phyloP scores from a whole-genome alignment of 495 filamentous ascomycete genomes.

The Glutinoglossum americanum region DNA sequence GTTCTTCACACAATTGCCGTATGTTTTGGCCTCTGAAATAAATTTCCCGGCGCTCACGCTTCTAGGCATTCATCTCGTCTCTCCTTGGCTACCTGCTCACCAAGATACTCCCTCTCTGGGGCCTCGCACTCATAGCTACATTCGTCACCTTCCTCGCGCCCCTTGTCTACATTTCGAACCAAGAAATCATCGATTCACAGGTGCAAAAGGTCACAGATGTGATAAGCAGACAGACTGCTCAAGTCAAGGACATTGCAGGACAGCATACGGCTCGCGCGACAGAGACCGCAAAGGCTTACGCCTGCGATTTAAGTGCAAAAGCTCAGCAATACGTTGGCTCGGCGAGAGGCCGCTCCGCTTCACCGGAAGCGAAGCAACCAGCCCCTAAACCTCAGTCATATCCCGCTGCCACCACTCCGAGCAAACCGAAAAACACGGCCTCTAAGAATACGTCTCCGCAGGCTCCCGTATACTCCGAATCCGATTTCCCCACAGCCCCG shows the following conservation, averaged over 20 bases:
- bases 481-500: constrained; percentile 11
- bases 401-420: background rate
- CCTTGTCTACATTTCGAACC: constrained; percentile 78
- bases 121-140: constrained; percentile 56
- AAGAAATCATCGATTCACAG: constrained; percentile 78
- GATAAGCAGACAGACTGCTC: constrained; percentile 58
- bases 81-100: constrained; percentile 84
- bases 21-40: constrained; percentile 21
- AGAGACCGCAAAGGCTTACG: constrained; percentile 55
- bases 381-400: background rate
- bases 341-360: constrained; percentile 28
- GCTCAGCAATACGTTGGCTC: constrained; percentile 50
- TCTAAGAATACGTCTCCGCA: background rate
- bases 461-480: background rate
- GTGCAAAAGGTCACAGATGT: constrained; percentile 47
- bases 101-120: constrained; percentile 88
- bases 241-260: constrained; percentile 56
- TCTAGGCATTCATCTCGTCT: constrained; percentile 52
- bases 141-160: constrained; percentile 67
- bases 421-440: constrained; percentile 2
- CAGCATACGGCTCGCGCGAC: constrained; percentile 63
- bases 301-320: constrained; percentile 67
- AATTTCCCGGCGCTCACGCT: background rate
- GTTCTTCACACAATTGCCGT: constrained; percentile 58
- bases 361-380: constrained; percentile 15